Conservation (phyloP, 1,139 yeast genomes). For the Debaryomycetaceae sp. region DNA sequence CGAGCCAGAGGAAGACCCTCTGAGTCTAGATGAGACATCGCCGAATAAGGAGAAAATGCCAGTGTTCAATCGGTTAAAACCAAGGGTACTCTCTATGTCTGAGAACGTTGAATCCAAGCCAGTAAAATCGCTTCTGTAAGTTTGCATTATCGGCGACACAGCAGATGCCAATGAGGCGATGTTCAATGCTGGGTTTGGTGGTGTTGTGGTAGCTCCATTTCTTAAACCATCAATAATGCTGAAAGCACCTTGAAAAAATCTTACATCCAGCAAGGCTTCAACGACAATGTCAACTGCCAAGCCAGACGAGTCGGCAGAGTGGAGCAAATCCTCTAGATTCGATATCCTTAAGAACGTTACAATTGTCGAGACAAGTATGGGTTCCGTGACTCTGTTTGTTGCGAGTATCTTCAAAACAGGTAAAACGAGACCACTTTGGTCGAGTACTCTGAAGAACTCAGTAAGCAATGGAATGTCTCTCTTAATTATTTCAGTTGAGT, state of each 20-base stretch:
- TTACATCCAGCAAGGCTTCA: slow-evolving; percentile 3
- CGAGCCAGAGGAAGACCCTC: slow-evolving; percentile 10
- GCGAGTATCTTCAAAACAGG: slow-evolving; percentile 19
- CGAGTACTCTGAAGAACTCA: slow-evolving; percentile 22
- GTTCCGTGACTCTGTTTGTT: slow-evolving; percentile 20
- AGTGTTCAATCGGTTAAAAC: slow-evolving; percentile 8
- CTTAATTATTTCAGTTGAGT: slow-evolving; percentile 7
- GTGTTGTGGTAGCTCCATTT: slow-evolving; percentile 13
- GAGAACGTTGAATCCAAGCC: slow-evolving; percentile 10
- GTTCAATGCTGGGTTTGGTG: slow-evolving; percentile 9
- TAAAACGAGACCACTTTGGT: slow-evolving; percentile 25
- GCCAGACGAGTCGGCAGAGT: slow-evolving; percentile 22
- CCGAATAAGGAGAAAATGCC: slow-evolving; percentile 13
- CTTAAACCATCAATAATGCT: slow-evolving; percentile 16
- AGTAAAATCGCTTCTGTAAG: slow-evolving; percentile 7
- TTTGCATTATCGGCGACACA: slow-evolving; percentile 3
- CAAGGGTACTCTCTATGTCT: slow-evolving; percentile 9
- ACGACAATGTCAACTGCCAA: slow-evolving; percentile 25
- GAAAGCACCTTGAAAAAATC: slow-evolving; percentile 5
- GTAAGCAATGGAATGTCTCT: slow-evolving; percentile 26
- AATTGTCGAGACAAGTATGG: slow-evolving; percentile 18
- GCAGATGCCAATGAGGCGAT: slow-evolving; percentile 11
- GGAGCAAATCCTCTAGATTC: slow-evolving; percentile 18
- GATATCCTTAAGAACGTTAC: slow-evolving; percentile 20
- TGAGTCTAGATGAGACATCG: slow-evolving; percentile 8